Evolutionary conservation across 2,329 filamentous ascomycete species (phyloP).

Genomic region (Calonectria pauciramosa): DNA sequence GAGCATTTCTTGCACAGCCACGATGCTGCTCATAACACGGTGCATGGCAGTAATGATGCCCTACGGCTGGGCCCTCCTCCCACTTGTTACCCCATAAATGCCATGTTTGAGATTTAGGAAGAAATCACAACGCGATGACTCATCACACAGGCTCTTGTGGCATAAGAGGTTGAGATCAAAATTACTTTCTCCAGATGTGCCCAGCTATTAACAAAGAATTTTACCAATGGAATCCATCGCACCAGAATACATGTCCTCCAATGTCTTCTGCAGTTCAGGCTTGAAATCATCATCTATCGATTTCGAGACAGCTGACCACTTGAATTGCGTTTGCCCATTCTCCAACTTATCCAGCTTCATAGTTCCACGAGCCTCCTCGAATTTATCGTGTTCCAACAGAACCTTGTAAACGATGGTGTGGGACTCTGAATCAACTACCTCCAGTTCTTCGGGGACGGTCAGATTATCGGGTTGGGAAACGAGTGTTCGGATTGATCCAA

Average conservation of each 20-base stretch:
- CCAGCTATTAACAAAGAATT: background rate
- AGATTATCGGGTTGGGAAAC: background rate
- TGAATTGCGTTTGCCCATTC: background rate
- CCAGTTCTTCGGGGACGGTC: background rate
- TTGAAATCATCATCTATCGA: background rate
- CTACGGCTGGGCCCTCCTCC: too few relatives aligned
- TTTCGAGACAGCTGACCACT: background rate
- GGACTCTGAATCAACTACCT: background rate
- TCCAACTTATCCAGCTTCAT: background rate
- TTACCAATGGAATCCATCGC: background rate
- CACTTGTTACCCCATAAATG: background rate
- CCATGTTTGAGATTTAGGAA: background rate
- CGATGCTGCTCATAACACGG: background rate
- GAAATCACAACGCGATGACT: background rate
- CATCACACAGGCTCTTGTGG: background rate
- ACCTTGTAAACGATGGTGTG: background rate
- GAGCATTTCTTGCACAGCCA: background rate
- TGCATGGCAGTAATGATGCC: background rate
- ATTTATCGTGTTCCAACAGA: background rate
- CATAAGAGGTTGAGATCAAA: background rate
- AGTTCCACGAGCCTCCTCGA: background rate
- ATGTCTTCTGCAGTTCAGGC: background rate
- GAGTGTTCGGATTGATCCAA: background rate
- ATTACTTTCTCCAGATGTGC: rapidly evolving
- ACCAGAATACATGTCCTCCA: background rate